Evolutionary conservation across 2,329 filamentous ascomycete genomes (phyloP), one percentile per base, ranked within the genome.

Genomic region (Escovopsis sp.): DNA sequence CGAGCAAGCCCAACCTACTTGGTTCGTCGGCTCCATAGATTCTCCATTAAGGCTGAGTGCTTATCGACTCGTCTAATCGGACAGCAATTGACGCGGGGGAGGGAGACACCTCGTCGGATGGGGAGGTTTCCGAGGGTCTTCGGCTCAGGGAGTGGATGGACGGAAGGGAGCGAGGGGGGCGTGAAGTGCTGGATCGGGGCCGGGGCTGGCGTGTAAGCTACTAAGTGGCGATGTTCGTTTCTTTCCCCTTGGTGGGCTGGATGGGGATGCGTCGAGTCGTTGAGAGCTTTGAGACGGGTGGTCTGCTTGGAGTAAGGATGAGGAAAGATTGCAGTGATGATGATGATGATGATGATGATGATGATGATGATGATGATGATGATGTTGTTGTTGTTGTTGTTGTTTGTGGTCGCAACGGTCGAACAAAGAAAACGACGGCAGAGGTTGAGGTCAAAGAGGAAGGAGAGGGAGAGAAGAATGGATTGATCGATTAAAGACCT

Each of bases 1-100:
- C 39, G 23, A 36, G 28, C 39, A 38, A 33, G 33, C 39, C 30
- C 23, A 38, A 64, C 79, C 64, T 72, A 88, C 84, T 86, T 87
- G 66, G 80, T 82, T 66, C 85, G 82, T 65, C 85, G 81, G 66
- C 77, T 82, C 84, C 85, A 89, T 70, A 77, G 66, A 59, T 72
- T 74, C 63, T 76, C 74, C 74, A 78, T 77, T 59, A 61, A 66
- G 64, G 60, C 58, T 55, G 53, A 50, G 53, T 52, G 50, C 47
- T 43, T 30, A 40, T 38, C 43, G 28, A 32, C 28, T 45, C 45
- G 41, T 44, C 43, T 39, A 39, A 39, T 43, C 36, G 40, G 35
- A 39, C 39, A 36, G 33, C 36, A 37, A 38, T 41, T 37, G 41
- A 38, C 43, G 44, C 44, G 48, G 45, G 46, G 36, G 30, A 38